Percentiles rank a stretch among this genome's conserved stretches.
These are phyloP conservation scores for Trametes villosa DNA, from an alignment of 768 basidiomycete species.

Conservation along the genomic window DNA sequence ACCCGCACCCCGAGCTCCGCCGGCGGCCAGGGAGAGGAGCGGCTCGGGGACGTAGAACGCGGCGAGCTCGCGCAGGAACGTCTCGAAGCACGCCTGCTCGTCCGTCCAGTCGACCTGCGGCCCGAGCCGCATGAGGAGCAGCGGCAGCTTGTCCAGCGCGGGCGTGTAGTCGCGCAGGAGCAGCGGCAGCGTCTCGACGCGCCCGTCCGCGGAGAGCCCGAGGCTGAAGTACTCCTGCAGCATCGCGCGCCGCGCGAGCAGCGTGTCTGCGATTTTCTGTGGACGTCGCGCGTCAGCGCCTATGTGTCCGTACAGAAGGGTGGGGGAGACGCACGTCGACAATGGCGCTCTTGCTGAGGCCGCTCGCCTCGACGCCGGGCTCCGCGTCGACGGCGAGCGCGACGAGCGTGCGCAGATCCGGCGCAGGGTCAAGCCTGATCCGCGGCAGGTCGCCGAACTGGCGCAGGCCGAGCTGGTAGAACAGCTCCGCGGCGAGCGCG, in stretches of 20 bases:
- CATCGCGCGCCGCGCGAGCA: conserved; percentile 76
- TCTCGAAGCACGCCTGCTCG: conserved; percentile 84
- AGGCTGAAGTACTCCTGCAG: conserved; percentile 90
- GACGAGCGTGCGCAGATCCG: conserved; percentile 69
- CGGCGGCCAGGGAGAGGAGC: conserved; percentile 28
- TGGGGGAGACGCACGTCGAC: conserved; percentile 58
- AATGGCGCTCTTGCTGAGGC: conserved; percentile 62
- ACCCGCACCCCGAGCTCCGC: background rate
- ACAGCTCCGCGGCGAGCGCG: conserved; percentile 84
- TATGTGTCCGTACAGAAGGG: background rate
- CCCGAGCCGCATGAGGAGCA: conserved; percentile 88
- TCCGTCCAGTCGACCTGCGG: conserved; percentile 94
- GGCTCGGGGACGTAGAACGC: conserved; percentile 86
- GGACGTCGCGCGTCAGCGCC: background rate
- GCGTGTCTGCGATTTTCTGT: conserved; percentile 66
- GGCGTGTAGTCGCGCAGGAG: conserved; percentile 88
- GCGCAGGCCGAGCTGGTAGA: conserved; percentile 90
- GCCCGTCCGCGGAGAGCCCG: conserved; percentile 64
- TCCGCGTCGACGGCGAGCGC: conserved; percentile 80
- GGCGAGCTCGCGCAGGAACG: conserved; percentile 87
- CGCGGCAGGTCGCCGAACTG: conserved; percentile 87
- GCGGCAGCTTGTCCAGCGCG: conserved; percentile 86
- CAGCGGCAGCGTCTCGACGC: conserved; percentile 78
- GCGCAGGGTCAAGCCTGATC: conserved; percentile 83
- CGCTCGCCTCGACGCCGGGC: conserved; percentile 52